Evolutionary conservation across 495 filamentous ascomycete genomes (phyloP).

Genomic region (Aspergillus ostianus): DNA sequence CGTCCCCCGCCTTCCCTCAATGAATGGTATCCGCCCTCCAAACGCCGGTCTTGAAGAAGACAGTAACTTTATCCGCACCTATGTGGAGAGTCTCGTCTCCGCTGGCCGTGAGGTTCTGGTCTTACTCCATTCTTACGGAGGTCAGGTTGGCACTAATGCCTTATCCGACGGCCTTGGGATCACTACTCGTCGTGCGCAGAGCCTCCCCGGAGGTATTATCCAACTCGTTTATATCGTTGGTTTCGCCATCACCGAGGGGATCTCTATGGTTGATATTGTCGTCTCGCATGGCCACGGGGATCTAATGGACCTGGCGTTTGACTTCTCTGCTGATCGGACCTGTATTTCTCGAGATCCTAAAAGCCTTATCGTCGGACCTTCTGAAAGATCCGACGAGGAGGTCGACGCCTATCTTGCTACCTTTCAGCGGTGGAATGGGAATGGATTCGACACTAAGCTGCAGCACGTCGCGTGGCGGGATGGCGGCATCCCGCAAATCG

Average conservation of each 20-base stretch:
- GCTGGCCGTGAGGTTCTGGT: constrained; percentile 9
- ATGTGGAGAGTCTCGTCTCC: constrained; percentile 5
- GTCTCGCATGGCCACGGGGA: constrained; percentile 1
- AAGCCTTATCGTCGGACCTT: background rate
- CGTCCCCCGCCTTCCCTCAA: constrained; percentile 3
- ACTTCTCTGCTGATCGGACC: constrained; percentile 8
- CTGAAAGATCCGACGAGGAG: constrained; percentile 1
- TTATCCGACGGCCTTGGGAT: constrained; percentile 4
- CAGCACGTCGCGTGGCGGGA: constrained; percentile 9
- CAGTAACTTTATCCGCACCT: constrained; percentile 6
- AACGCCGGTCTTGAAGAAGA: constrained; percentile 11
- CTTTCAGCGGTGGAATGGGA: constrained; percentile 8
- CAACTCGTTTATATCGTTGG: background rate
- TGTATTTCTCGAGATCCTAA: constrained; percentile 3
- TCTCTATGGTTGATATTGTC: constrained; percentile 8
- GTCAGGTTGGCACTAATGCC: constrained; percentile 11
- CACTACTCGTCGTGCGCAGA: background rate
- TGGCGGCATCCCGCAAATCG: background rate
- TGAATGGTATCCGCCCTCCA: constrained; percentile 12
- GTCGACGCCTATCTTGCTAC: constrained; percentile 5
- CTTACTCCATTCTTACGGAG: constrained; percentile 16
- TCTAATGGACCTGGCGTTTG: constrained; percentile 8
- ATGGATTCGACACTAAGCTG: constrained; percentile 5
- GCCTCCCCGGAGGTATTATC: background rate
- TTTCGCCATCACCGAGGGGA: constrained; percentile 2